Percentiles rank a stretch among this genome's conserved stretches.
These are phyloP conservation scores for Ceratocystis alfenasii DNA, from an alignment of 2,329 filamentous ascomycete genomes.

Conservation along the genomic window DNA sequence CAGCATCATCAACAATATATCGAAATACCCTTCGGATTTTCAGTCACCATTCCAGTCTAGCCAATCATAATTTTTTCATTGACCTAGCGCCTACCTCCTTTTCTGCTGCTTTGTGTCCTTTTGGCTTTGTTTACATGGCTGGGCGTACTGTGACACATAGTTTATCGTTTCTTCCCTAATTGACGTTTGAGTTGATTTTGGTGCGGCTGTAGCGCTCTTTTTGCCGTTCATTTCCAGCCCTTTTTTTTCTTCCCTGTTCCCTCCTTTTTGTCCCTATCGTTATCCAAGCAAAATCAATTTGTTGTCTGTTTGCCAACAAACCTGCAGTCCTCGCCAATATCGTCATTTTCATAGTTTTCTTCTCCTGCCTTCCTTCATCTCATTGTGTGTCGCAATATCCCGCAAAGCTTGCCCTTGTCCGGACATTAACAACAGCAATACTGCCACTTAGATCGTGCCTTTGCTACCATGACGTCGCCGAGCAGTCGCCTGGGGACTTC, in stretches of 20 bases:
- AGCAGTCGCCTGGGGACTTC: constrained; percentile 14
- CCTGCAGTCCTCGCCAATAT: not conserved
- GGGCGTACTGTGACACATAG: constrained; percentile 4
- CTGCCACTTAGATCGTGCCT: not conserved
- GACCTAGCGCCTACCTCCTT: not conserved
- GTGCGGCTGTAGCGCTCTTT: constrained; percentile 4
- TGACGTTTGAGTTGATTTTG: constrained; percentile 2
- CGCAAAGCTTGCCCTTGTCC: not conserved
- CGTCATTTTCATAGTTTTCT: not conserved
- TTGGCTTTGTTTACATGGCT: constrained; percentile 3
- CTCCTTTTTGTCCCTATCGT: constrained; percentile 1
- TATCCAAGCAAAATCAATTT: constrained; percentile 7
- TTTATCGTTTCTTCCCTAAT: not conserved
- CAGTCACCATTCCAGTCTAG: not conserved
- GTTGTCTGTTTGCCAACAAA: not conserved
- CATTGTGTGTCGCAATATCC: not conserved
- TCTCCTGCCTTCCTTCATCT: not conserved
- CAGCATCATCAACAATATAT: not conserved
- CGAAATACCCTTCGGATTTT: too few relatives aligned
- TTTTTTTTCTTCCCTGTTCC: constrained; percentile 9
- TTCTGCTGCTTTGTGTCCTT: not conserved
- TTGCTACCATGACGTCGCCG: constrained; percentile 16
- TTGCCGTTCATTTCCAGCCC: not conserved
- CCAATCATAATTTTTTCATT: not conserved
- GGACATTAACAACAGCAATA: not conserved